A percentile compares a stretch with the other conserved stretches of the same genome.
phyloP scores from a whole-genome alignment of 805 yeast species.

The Candida alai region DNA sequence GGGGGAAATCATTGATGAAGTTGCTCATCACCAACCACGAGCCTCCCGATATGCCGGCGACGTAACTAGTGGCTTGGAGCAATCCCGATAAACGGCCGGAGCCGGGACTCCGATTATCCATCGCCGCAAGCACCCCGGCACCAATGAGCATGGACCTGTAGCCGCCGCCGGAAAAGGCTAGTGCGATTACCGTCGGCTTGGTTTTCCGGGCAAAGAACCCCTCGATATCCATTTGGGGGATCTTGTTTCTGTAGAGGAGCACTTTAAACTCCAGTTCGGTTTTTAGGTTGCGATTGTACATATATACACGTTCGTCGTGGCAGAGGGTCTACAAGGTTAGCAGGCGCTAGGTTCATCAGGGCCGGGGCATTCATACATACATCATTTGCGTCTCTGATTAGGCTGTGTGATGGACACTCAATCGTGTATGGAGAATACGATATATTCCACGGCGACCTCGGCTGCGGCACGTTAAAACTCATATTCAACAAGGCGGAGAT shows the following conservation, averaged over 20 bases:
- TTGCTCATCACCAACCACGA: conserved; percentile 60
- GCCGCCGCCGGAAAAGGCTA: conserved; percentile 50
- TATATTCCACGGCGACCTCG: conserved; percentile 11
- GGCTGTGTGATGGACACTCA: conserved; percentile 18
- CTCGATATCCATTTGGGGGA: conserved; percentile 30
- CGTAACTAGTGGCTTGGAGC: conserved; percentile 50
- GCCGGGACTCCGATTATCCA: conserved; percentile 43
- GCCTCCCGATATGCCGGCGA: conserved; percentile 70
- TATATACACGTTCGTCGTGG: conserved; percentile 22
- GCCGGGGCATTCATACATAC: conserved; percentile 12
- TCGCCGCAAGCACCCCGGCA: conserved; percentile 52
- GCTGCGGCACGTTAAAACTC: too few species aligned
- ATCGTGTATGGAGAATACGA: conserved; percentile 26
- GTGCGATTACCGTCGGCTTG: conserved; percentile 27
- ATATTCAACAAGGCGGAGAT: conserved; percentile 3
- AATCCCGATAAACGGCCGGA: conserved; percentile 43
- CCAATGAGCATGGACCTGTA: conserved; percentile 58
- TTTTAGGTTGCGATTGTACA: conserved; percentile 22
- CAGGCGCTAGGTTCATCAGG: not conserved
- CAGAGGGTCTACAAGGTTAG: conserved; percentile 14
- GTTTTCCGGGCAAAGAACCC: conserved; percentile 15
- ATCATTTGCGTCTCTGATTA: conserved; percentile 18
- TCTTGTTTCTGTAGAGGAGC: conserved; percentile 25
- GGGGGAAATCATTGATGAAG: conserved; percentile 27
- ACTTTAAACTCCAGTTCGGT: conserved; percentile 21